These are phyloP conservation scores for Chrysanthemum seticuspe DNA, from an alignment of 129 eudicot genomes.

Conservation along the genomic window DNA sequence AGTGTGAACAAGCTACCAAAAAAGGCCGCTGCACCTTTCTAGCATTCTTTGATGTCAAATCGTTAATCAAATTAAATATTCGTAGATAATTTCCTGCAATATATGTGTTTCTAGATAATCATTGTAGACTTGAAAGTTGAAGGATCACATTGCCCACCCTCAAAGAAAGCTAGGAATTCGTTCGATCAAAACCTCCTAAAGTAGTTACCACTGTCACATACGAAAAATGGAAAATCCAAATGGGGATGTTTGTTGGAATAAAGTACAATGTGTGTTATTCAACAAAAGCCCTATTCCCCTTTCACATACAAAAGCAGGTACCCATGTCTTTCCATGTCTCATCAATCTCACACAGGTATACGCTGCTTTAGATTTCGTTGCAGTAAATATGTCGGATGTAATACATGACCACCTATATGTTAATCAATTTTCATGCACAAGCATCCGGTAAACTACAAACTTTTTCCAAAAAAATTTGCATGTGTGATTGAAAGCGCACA, in stretches of 20 bases:
- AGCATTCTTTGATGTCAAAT: too few species aligned
- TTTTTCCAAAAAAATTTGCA: too few species aligned
- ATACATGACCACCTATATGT: not conserved
- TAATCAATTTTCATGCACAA: too few species aligned
- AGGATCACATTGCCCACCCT: too few species aligned
- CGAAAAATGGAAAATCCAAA: not conserved
- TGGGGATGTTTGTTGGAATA: not conserved
- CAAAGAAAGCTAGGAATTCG: too few species aligned
- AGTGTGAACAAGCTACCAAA: too few species aligned
- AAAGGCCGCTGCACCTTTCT: too few species aligned
- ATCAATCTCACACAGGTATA: slow-evolving; percentile 17
- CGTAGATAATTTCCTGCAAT: too few species aligned
- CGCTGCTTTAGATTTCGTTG: slow-evolving; percentile 13
- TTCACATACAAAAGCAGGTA: slow-evolving; percentile 9
- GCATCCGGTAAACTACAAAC: too few species aligned
- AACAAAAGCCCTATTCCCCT: slow-evolving; percentile 4
- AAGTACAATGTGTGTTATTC: slow-evolving; percentile 3
- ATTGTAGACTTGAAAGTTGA: too few species aligned
- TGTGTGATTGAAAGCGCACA: not conserved
- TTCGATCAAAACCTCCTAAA: not conserved
- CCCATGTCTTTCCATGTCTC: slow-evolving; percentile 18
- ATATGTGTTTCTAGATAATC: not conserved
- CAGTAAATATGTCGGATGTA: slow-evolving; percentile 18
- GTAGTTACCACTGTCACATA: not conserved
- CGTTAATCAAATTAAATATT: too few species aligned